phyloP scores from a whole-genome alignment of 2,329 filamentous ascomycete species.

The Cercospora nicotianae region DNA sequence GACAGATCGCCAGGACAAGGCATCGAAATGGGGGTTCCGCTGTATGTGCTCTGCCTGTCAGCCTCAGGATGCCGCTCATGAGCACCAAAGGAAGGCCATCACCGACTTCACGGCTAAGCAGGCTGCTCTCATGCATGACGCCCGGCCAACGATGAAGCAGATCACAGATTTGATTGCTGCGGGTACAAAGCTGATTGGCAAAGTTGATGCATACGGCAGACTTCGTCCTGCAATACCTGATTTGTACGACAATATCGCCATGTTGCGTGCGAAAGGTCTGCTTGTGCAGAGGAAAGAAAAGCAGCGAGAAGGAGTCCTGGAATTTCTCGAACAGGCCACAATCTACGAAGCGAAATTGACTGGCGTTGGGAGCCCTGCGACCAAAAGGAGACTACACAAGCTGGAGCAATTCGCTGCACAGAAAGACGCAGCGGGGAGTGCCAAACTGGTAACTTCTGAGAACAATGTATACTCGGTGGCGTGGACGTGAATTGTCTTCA shows the following conservation, averaged over 20 bases:
- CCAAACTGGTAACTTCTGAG: neutral
- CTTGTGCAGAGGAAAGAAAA: conserved; percentile 16
- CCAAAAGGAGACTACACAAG: conserved; percentile 22
- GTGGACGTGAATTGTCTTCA: neutral
- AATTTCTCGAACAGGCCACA: conserved; percentile 17
- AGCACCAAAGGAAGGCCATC: conserved; percentile 17
- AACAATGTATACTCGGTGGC: neutral
- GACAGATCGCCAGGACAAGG: conserved; percentile 23
- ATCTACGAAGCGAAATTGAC: conserved; percentile 27
- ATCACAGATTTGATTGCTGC: conserved; percentile 12
- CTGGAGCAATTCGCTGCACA: conserved; percentile 22
- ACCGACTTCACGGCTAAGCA: conserved; percentile 20
- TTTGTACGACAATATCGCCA: conserved; percentile 24
- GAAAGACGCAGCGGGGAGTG: neutral
- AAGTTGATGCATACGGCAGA: neutral
- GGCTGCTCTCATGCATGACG: conserved; percentile 9
- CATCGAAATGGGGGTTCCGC: conserved; percentile 28
- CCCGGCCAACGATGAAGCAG: conserved; percentile 9
- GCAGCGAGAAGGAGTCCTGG: conserved; percentile 16
- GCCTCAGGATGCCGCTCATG: conserved; percentile 6
- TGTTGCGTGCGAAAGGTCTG: conserved; percentile 24
- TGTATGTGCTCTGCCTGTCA: conserved; percentile 28
- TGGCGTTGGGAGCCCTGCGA: conserved; percentile 23
- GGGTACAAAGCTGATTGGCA: conserved; percentile 12
- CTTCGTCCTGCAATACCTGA: conserved; percentile 26